Base-by-base conservation (phyloP, 192 early-diverging fungal genomes). In the Mortierella alpina region DNA sequence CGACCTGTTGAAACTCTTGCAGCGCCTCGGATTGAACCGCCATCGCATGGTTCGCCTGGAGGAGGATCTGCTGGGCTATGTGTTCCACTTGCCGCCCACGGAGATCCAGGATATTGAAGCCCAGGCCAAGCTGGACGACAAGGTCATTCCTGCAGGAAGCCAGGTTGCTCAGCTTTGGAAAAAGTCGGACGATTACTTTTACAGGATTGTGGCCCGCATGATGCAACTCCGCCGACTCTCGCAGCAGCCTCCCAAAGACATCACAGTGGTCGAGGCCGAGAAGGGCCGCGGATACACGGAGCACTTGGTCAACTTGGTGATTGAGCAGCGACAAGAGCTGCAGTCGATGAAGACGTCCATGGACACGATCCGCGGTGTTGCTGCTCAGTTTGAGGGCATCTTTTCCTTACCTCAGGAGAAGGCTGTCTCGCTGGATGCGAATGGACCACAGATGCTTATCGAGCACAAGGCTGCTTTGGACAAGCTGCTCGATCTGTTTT, bases 1-100 rank as follows among this genome's bases (percentile, higher is more conserved):
- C 39, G 94, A 96, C 66, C 75, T 94, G 18, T 84, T 95, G 55
- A 94, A 92, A 72, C 85, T 92, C 56, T 66, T 96, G 23, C 85
- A 89, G 40, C 74, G 87, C 22, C 68, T 95, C 49, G 95, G 95
- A 20, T 68, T 92, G 22, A 83, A 87, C 51, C 81, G 82, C 44
- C 74, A 74, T 54, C 75, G 82, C 58, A 69, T 73, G 59, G 72
- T 75, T 15, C 73, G 82, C 40, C 63, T 79, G 5, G 80, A 83
- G 41, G 71, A 85, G 59, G 71, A 85, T 68, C 71, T 85, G 15
- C 73, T 82, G 72, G 84, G 81, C 18, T 85, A 85, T 63, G 70
- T 82, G 6, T 72, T 85, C 69, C 80, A 83, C 18, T 57, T 85
- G 48, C 84, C 80, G 3, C 71, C 79, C 2, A 73, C 75, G 0